Base-by-base conservation (phyloP, 225 moss, liverwort and hornwort genomes). In the Sphagnum tenellum region DNA sequence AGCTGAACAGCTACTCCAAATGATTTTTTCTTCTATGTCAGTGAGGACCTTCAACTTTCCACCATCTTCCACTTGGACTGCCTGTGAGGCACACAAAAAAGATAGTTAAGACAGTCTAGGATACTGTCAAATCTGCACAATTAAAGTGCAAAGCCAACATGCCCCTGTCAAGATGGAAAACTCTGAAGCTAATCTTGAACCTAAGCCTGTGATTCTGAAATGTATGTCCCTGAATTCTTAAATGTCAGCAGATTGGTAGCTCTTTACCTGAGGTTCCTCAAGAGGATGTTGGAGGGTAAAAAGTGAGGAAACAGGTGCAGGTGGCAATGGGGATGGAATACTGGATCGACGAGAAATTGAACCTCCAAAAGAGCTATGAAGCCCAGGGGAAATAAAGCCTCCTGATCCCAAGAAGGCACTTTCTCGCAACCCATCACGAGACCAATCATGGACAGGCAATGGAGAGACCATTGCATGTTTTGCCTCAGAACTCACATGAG, bases 231-330 rank as follows among this genome's bases (percentile, higher is more conserved):
- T 29, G 29, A 29, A 29, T 29, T 29, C 29, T 29, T 29, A 29
- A 29, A 29, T 29, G 29, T 29, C 29, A 29, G 29, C 29, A 29
- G 29, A 29, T 29, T 29, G 29, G 29, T 29, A 29, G 29, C 29
- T 29, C 29, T 7, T 56, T 69, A 83, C 83, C 83, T 95, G 91
- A 52, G 88, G 89, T 68, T 80, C 89, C 67, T 89, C 91, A 52
- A 95, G 88, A 58, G 94, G 94, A 72, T 95, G 89, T 65, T 89
- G 78, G 47, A 89, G 77, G 6, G 84, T 79, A 63, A 81, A 83
- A 51, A 89, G 65, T 12, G 89, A 84, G 51, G 88, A 84, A 2
- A 78, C 63, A 7, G 86, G 73, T 29, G 67, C 59, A 44, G 75
- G 70, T 12, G 83, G 78, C 1, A 72, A 74, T 47, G 85, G 65